Conservation (phyloP, 768 basidiomycete species). For the Boletus coccyginus region DNA sequence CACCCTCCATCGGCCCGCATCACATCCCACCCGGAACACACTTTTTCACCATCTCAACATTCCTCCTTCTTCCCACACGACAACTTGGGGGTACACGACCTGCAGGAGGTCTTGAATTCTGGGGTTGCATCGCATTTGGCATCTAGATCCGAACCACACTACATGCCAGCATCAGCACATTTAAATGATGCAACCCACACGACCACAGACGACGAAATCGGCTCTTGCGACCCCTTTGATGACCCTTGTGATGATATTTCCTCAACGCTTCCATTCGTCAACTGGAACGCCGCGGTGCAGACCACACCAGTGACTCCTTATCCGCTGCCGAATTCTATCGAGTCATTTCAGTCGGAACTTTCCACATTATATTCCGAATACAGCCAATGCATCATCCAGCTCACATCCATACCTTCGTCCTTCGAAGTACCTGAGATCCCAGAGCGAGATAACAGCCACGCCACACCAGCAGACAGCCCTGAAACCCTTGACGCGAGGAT, state of each 20-base stretch:
- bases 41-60: background rate
- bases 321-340: conserved; percentile 16
- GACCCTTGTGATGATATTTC: conserved; percentile 15
- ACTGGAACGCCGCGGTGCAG: conserved; percentile 26
- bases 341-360: conserved; percentile 37
- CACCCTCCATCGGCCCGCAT: conserved; percentile 4
- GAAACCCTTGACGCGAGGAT: conserved; percentile 36
- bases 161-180: conserved; percentile 6
- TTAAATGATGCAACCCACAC: conserved; percentile 1
- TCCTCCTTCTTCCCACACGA: conserved; percentile 13
- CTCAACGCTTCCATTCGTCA: conserved; percentile 20
- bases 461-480: conserved; percentile 1
- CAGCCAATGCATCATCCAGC: conserved; percentile 43
- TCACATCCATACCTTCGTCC: conserved; percentile 40
- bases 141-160: conserved; percentile 19
- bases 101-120: conserved; percentile 12
- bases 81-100: conserved; percentile 6
- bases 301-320: background rate
- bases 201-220: conserved; percentile 3
- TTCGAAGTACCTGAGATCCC: conserved; percentile 13
- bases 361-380: conserved; percentile 51
- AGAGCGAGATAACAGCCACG: background rate
- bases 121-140: background rate
- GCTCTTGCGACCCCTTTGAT: conserved; percentile 8
- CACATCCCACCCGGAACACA: conserved; percentile 6